Evolutionary conservation across 768 basidiomycete species (phyloP), one percentile per base, ranked within the genome.

Genomic region (Suillus clintonianus): DNA sequence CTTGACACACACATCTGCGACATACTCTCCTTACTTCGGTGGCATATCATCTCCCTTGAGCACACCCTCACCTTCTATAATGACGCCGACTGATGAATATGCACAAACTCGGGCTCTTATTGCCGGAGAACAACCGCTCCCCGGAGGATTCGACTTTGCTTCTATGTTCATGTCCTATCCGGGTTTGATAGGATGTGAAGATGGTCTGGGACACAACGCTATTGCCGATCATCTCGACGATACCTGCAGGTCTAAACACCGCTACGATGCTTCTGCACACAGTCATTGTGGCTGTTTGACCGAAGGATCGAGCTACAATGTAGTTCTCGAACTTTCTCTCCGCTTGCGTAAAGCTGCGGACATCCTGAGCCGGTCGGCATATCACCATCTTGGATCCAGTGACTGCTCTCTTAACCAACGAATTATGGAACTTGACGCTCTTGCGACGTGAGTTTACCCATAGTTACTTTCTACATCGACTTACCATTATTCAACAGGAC

Each of bases 271-370:
- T 7, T 47, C 59, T 59, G 45, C 66, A 39, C 80, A 66, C 15
- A 77, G 77, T 17, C 83, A 86, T 59, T 89, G 88, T 65, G 84
- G 82, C 5, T 90, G 88, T 69, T 77, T 89, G 32, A 78, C 81
- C 60, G 88, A 89, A 64, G 68, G 80, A 10, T 68, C 78, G 22
- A 83, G 77, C 67, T 89, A 90, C 69, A 84, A 77, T 61, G 82
- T 81, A n/a, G 77, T 88, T 24, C 80, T 89, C 13, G 88, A 90
- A 67, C 77, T 90, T n/a, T 89, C 87, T 2, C 75, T 89, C 36
- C 80, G 86, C 58, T 80, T 90, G 24, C 81, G 87, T 27, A 86
- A 82, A 67, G 87, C 86, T 13, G 82, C 84, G n/a, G 80, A 86
- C 59, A 76, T 83, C 43, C 81, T 90, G 45, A 77, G 80, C 13